phyloP scores from a whole-genome alignment of 1,284 basidiomycete species.

The Cutaneotrichosporon dermatis region DNA sequence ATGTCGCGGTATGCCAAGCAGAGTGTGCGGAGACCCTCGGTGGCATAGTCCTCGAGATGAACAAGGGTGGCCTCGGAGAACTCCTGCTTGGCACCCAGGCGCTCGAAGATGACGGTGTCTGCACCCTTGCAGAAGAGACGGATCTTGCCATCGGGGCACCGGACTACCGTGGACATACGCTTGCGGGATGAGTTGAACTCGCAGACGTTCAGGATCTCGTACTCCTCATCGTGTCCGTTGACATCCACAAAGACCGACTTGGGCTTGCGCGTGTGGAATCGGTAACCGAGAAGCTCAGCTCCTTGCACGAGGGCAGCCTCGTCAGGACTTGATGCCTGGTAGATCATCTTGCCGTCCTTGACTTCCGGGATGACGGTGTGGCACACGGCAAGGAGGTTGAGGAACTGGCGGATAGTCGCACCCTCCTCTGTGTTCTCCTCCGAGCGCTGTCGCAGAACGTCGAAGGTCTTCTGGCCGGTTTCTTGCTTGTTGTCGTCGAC shows the following conservation, averaged over 20 bases:
- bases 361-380: conserved; percentile 98
- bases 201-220: conserved; percentile 91
- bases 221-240: conserved; percentile 69
- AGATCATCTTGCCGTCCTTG: conserved; percentile 73
- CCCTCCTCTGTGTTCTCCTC: conserved; percentile 61
- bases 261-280: conserved; percentile 92
- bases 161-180: conserved; percentile 92
- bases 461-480: conserved; percentile 52
- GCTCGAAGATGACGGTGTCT: conserved; percentile 92
- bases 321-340: conserved; percentile 96
- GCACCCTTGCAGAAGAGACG: conserved; percentile 97
- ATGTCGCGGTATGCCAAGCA: conserved; percentile 92
- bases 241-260: conserved; percentile 88
- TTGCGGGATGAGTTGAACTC: conserved; percentile 98
- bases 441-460: conserved; percentile 36
- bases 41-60: conserved; percentile 97
- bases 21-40: conserved; percentile 93
- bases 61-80: conserved; percentile 80
- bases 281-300: conserved; percentile 86
- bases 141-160: conserved; percentile 82
- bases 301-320: conserved; percentile 95
- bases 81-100: conserved; percentile 69
- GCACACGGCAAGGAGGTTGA: conserved; percentile 88
- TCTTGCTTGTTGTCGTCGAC: conserved; percentile 77
- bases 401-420: conserved; percentile 73